A percentile compares a stretch with the other conserved stretches of the same genome.
These are phyloP conservation scores for Rosa lucieae DNA, from an alignment of 306 rosid genomes.

Conservation along the genomic window DNA sequence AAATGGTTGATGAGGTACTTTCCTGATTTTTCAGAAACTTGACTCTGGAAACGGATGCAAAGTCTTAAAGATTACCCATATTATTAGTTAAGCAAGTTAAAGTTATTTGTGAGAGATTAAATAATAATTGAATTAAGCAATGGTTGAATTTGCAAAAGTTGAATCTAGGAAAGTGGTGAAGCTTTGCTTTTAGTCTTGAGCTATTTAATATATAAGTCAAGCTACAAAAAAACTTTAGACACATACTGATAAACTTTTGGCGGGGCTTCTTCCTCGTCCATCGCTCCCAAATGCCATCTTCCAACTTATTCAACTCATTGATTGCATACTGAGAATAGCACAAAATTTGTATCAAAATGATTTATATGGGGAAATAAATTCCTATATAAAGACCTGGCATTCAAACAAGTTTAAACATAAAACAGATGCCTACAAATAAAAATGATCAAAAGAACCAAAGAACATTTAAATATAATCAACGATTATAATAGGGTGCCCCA, in stretches of 20 bases:
- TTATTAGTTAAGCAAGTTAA: background rate
- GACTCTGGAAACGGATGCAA: background rate
- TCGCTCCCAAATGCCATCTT: constrained; percentile 92
- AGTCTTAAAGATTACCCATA: background rate
- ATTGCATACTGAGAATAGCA: constrained; percentile 73
- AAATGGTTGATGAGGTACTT: background rate
- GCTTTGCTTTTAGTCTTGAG: background rate
- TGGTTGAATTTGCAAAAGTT: background rate
- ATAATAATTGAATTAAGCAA: background rate
- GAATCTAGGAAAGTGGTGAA: background rate
- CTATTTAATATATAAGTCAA: background rate
- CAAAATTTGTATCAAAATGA: constrained; percentile 24
- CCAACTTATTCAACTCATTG: constrained; percentile 85
- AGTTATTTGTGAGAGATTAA: background rate
- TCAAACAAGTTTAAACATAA: background rate
- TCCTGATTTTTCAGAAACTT: background rate
- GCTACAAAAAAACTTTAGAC: constrained; percentile 11
- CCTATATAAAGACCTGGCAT: background rate
- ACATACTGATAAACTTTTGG: constrained; percentile 62
- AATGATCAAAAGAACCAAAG: background rate
- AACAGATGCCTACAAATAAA: background rate
- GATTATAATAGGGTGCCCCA: background rate
- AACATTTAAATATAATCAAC: background rate
- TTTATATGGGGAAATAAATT: background rate
- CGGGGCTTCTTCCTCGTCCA: constrained; percentile 72